These are phyloP conservation scores for Petunia axillaris DNA, from an alignment of 257 asterid species.

Conservation along the genomic window DNA sequence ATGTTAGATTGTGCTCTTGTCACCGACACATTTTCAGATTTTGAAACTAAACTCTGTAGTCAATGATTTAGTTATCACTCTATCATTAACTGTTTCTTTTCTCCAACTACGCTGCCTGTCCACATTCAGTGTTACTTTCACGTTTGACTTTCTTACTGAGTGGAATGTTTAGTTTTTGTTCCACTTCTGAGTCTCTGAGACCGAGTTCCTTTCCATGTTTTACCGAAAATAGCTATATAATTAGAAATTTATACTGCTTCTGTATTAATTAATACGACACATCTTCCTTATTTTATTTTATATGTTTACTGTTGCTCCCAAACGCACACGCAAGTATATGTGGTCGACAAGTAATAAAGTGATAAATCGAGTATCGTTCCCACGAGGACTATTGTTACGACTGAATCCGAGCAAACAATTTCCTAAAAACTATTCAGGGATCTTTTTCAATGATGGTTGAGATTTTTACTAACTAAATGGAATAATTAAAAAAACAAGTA, in stretches of 20 bases:
- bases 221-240: background rate
- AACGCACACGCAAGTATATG: too few relatives aligned
- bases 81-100: background rate
- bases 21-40: background rate
- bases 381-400: too few relatives aligned
- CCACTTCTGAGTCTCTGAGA: background rate
- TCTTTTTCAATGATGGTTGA: too few relatives aligned
- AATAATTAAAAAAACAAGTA: too few relatives aligned
- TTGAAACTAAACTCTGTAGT: background rate
- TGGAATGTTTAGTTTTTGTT: background rate
- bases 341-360: too few relatives aligned
- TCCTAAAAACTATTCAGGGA: too few relatives aligned
- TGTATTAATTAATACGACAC: background rate
- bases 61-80: slow-evolving; percentile 13
- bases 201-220: background rate
- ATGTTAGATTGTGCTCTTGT: background rate
- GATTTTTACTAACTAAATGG: too few relatives aligned
- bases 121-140: background rate
- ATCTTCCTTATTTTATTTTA: too few relatives aligned
- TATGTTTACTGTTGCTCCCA: too few relatives aligned
- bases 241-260: background rate
- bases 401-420: too few relatives aligned
- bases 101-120: background rate
- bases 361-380: too few relatives aligned
- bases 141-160: slow-evolving; percentile 7